A percentile compares a stretch with the other conserved stretches of the same genome.
These are phyloP conservation scores for Tardiomyces digboiensis DNA, from an alignment of 1,139 yeast genomes.

Conservation along the genomic window DNA sequence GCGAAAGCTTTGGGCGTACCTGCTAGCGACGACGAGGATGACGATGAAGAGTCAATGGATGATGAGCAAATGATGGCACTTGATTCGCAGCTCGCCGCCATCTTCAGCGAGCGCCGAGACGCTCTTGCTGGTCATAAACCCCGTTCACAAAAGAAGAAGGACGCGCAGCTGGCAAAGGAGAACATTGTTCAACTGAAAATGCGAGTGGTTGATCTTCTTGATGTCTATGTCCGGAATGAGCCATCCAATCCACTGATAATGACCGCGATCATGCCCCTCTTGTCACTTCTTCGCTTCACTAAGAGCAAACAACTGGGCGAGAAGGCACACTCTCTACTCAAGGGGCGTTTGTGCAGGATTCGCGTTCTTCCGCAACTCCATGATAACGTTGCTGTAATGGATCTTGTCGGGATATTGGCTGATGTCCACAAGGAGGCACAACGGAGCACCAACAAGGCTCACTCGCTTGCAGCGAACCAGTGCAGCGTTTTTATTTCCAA, in stretches of 20 bases:
- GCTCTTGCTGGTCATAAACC: conserved; percentile 11
- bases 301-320: conserved; percentile 60
- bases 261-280: conserved; percentile 46
- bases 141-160: conserved; percentile 35
- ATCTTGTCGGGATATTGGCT: conserved; percentile 17
- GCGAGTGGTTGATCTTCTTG: conserved; percentile 69
- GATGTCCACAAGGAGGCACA: conserved; percentile 32
- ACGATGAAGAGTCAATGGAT: conserved; percentile 79
- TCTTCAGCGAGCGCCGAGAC: conserved; percentile 58
- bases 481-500: conserved; percentile 55
- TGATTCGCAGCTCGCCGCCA: conserved; percentile 74
- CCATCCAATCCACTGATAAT: conserved; percentile 35
- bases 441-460: conserved; percentile 39
- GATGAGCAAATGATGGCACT: conserved; percentile 97
- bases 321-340: conserved; percentile 66
- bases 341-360: conserved; percentile 45
- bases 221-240: conserved; percentile 43
- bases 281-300: conserved; percentile 54
- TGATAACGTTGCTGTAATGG: conserved; percentile 19
- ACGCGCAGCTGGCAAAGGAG: conserved; percentile 67
- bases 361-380: conserved; percentile 8
- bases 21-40: conserved; percentile 31
- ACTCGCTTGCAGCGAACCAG: conserved; percentile 49
- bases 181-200: conserved; percentile 73
- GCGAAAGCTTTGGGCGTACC: conserved; percentile 67